These are phyloP conservation scores for Acanthamoeba healyi DNA, from an alignment of 208 protist genomes.

Conservation along the genomic window DNA sequence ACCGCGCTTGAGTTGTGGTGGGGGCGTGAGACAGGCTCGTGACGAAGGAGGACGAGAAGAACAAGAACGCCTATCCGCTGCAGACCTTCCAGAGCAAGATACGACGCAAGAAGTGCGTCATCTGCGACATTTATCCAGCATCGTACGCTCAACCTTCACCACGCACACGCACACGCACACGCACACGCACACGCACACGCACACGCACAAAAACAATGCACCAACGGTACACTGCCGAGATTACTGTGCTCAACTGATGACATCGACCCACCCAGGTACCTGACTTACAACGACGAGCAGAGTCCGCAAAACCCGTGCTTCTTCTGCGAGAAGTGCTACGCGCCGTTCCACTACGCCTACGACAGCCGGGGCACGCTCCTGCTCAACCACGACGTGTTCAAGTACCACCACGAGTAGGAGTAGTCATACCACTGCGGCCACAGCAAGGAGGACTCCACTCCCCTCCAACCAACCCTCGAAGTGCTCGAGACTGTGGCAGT, in stretches of 20 bases:
- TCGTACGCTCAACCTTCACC: slow-evolving; percentile 79
- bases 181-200: no score
- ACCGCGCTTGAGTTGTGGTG: background rate
- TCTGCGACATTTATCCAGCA: slow-evolving; percentile 88
- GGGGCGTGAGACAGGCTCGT: slow-evolving; percentile 56
- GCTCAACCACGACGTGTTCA: slow-evolving; percentile 28
- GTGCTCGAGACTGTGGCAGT: no score
- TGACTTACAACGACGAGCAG: slow-evolving; percentile 10
- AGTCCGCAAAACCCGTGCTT: slow-evolving; percentile 60
- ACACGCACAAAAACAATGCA: no score
- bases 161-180: background rate
- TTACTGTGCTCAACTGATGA: no score
- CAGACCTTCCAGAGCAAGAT: slow-evolving; percentile 80
- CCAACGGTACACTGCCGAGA: no score
- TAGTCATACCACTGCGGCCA: background rate
- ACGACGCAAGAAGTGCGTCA: slow-evolving; percentile 83
- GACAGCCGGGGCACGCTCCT: slow-evolving; percentile 17
- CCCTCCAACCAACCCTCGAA: no score
- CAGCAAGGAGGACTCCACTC: no score
- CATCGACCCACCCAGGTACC: no score
- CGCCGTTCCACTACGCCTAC: slow-evolving; percentile 43
- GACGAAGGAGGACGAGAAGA: slow-evolving; percentile 64
- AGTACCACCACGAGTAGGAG: slow-evolving; percentile 19
- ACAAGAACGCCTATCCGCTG: slow-evolving; percentile 79
- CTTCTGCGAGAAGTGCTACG: slow-evolving; percentile 59